Percentiles rank a stretch among this genome's conserved stretches.
phyloP scores from a whole-genome alignment of 2,329 filamentous ascomycete species.

The Trichophyton rubrum region DNA sequence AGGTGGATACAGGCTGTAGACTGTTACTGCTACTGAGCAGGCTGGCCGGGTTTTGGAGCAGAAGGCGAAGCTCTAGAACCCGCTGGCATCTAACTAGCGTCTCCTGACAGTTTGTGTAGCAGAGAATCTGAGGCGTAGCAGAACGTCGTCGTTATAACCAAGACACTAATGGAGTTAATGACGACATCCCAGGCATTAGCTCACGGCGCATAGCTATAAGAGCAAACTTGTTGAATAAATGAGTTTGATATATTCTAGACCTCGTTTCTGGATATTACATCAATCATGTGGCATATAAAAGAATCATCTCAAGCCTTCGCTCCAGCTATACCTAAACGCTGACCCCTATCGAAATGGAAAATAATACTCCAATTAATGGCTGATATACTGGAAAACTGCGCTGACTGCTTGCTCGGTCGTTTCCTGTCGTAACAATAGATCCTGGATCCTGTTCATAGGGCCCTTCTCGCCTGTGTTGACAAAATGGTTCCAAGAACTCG shows the following conservation, averaged over 20 bases:
- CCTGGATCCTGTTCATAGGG: constrained; percentile 70
- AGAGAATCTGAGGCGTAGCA: background rate
- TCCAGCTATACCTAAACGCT: background rate
- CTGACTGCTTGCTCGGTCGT: constrained; percentile 66
- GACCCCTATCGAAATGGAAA: background rate
- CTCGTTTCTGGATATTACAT: background rate
- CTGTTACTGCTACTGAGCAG: background rate
- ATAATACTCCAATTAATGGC: constrained; percentile 45
- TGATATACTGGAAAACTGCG: constrained; percentile 97
- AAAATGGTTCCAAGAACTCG: constrained; percentile 99
- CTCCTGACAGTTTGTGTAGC: background rate
- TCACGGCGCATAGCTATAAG: too few species aligned
- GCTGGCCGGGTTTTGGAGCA: background rate
- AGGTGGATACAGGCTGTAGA: background rate
- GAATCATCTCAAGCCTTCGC: background rate
- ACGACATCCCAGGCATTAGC: constrained; percentile 2
- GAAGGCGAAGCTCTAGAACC: background rate
- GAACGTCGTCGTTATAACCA: background rate
- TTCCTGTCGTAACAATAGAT: constrained; percentile 81
- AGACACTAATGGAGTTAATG: background rate
- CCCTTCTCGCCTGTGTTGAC: constrained; percentile 57
- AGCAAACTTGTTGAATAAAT: background rate
- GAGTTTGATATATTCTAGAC: background rate
- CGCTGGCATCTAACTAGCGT: background rate
- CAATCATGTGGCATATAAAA: background rate